Base-by-base conservation (phyloP, 768 basidiomycete genomes). In the Phanerochaete sordida region DNA sequence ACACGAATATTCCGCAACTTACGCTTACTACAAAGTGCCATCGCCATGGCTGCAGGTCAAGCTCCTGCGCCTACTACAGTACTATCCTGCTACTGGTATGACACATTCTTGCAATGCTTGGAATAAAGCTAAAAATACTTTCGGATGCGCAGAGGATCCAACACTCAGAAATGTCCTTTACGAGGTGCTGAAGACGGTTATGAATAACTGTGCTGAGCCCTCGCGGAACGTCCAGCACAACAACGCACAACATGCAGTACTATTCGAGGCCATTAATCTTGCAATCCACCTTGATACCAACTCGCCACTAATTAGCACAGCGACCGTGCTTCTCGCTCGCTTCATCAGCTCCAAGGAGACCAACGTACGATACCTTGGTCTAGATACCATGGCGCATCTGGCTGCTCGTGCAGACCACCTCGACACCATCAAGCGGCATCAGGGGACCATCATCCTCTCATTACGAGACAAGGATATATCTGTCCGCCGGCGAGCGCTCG, bases 261-360 rank as follows among this genome's bases (percentile, higher is more conserved):
- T 99, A 15, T 99, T 98, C 67, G 97, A 99, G 75, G 96, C 96
- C 23, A 99, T 99, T 68, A 81, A 93, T 62, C 86, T 98, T 45
- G 95, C 95, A 15, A 98, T 99, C 64, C 97, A 99, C 73, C 73
- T 98, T 62, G 95, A 98, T 73, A 87, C 92, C 55, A 93, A 85
- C 61, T 97, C 95, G 2, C 85, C 88, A 15, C 81, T 98, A 15
- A 95, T 98, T 13, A 82, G 84, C 58, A 90, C 87, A 6, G 94
- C 97, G 27, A 92, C 95, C 1, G 82, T 93, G 53, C 83, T 98
- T 23, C 84, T 99, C 23, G 96, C 96, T 44, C 86, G 93, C 1
- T 99, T 98, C 73, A 98, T 99, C 65, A 90, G 93, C 57, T 95
- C 95, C 21, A 98, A 96, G 73, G 97, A 99, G 74, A 99, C 97